Conservation (phyloP, 2,329 filamentous ascomycete genomes). For the Mycosphaerella sp. region DNA sequence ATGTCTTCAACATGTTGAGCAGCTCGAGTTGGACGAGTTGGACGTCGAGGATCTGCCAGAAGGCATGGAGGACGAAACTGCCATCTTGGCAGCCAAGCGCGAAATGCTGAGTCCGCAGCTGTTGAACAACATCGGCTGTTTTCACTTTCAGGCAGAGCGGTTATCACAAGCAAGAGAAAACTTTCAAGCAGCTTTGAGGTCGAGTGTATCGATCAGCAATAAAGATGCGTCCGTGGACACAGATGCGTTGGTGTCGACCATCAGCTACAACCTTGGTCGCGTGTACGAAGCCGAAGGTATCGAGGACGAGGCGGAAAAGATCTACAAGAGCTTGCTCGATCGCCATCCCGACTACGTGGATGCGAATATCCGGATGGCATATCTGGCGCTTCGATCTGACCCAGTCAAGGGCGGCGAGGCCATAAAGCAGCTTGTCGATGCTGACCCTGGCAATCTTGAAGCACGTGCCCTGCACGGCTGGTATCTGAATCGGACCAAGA, state of each 20-base stretch:
- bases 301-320: constrained; percentile 73
- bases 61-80: constrained; percentile 27
- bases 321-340: constrained; percentile 78
- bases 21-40: constrained; percentile 76
- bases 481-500: constrained; percentile 87
- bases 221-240: constrained; percentile 57
- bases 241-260: constrained; percentile 87
- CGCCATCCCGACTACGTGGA: constrained; percentile 88
- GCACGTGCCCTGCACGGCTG: constrained; percentile 90
- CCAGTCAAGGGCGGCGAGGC: constrained; percentile 80
- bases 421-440: constrained; percentile 77
- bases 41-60: constrained; percentile 60
- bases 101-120: constrained; percentile 81
- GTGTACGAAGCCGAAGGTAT: constrained; percentile 84
- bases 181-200: constrained; percentile 86
- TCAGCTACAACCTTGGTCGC: constrained; percentile 91
- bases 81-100: constrained; percentile 51
- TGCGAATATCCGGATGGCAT: constrained; percentile 79
- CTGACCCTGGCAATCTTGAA: constrained; percentile 78
- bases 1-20: constrained; percentile 85
- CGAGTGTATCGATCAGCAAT: constrained; percentile 76
- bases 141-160: constrained; percentile 83
- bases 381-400: constrained; percentile 75
- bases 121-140: constrained; percentile 95
- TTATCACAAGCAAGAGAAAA: constrained; percentile 72